Conservation (phyloP, 495 filamentous ascomycete genomes). For the Aspergillus ostianus region DNA sequence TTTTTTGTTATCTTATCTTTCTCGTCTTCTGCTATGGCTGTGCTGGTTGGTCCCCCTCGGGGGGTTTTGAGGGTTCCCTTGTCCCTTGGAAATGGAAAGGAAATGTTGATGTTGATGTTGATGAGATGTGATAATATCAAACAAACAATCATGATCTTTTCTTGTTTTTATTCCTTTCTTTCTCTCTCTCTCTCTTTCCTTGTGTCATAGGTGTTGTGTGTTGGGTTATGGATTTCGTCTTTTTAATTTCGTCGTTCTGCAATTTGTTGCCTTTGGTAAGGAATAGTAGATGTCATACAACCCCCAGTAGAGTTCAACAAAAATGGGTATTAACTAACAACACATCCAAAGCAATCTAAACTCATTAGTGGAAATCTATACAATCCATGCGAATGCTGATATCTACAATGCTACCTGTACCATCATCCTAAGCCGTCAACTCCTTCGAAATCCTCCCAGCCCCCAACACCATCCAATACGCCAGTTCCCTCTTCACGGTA, state of each 20-base stretch:
- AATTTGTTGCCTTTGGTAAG: background rate
- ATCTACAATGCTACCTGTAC: no score
- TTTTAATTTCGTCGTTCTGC: no score
- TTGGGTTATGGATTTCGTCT: no score
- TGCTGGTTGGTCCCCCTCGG: conserved; percentile 2
- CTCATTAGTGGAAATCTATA: background rate
- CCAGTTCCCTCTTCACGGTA: conserved; percentile 69
- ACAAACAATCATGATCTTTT: conserved; percentile 25
- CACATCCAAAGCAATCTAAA: background rate
- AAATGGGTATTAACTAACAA: background rate
- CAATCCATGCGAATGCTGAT: background rate
- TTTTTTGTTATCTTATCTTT: background rate
- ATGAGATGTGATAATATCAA: conserved; percentile 19
- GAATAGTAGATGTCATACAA: background rate
- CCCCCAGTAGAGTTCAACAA: background rate
- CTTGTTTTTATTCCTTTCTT: conserved; percentile 19
- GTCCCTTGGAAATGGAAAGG: conserved; percentile 11
- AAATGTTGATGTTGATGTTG: background rate
- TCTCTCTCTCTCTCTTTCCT: no score
- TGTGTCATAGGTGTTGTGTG: no score
- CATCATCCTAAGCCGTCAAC: conserved; percentile 6
- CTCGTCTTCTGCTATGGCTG: conserved; percentile 3
- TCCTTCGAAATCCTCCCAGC: conserved; percentile 65
- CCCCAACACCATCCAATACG: conserved; percentile 93
- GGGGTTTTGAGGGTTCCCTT: conserved; percentile 5